Base-by-base conservation (phyloP, 2,329 filamentous ascomycete species). In the Aspergillus fijiensis region DNA sequence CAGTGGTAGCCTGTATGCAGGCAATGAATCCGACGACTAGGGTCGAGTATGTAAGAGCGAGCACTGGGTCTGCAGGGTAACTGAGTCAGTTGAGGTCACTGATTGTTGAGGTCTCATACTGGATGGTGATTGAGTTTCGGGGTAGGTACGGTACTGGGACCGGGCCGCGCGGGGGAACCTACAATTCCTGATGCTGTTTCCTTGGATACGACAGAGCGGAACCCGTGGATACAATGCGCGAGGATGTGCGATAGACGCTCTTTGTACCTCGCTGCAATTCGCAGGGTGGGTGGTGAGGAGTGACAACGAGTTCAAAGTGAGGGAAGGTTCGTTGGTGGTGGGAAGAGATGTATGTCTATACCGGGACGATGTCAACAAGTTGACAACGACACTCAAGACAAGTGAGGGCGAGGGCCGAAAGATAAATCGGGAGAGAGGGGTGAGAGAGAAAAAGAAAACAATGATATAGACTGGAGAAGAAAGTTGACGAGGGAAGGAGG, bases 91-190 rank as follows among this genome's bases (percentile, higher is more conserved):
- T 67, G 59, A 67, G 60, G 45, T n/a, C 16, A 16, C 33, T 12
- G 2, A 55, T 12, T 59, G 31, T 42, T 59, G 23, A 39, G 35
- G 25, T 52, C 45, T 53, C 55, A 55, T 27, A 6, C 57, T 51
- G 39, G 6, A 52, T 52, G n/a, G 12, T 39, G 42, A 53, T 62
- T 55, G 52, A 49, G 59, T 61, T 60, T 42, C 50, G 53, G 51
- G 23, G 39, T 19, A 16, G 14, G 14, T 12, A 10, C 11, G 33
- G 12, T 35, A 35, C 45, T 53, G 57, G 56, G 59, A 56, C 58
- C 63, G 58, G 62, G 47, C 65, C 60, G 62, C 59, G 50, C 51
- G 60, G 62, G 25, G 57, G 31, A 53, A 64, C 59, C 56, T 58
- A 63, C 60, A 49, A 45, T 39, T 57, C 50, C 45, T 50, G 51